These are phyloP conservation scores for Rhodotorula sp. DNA, from an alignment of 1,284 basidiomycete genomes.

Conservation along the genomic window DNA sequence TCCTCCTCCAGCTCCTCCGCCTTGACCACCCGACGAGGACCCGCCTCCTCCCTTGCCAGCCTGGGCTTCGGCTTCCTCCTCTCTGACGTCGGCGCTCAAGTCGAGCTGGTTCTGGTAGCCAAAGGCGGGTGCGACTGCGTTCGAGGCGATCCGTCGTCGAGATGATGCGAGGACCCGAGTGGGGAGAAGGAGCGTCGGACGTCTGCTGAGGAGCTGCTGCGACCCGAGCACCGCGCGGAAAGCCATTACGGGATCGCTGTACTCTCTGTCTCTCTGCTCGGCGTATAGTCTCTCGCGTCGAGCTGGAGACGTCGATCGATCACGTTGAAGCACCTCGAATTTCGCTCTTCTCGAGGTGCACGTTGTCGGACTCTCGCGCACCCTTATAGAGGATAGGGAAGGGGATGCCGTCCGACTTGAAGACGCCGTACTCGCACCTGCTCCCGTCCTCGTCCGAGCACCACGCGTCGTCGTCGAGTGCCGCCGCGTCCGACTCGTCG, in stretches of 20 bases:
- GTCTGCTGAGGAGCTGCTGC: not conserved
- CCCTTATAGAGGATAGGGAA: too few relatives aligned
- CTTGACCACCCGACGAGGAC: not conserved
- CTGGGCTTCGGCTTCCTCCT: constrained; percentile 4
- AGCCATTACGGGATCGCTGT: not conserved
- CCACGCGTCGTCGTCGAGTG: not conserved
- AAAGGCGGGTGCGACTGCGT: constrained; percentile 27
- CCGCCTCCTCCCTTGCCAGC: constrained; percentile 9
- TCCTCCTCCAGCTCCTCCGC: not conserved
- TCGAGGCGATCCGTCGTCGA: constrained; percentile 12
- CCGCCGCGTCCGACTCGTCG: constrained; percentile 10
- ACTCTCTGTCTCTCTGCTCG: not conserved
- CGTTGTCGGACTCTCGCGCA: too few relatives aligned
- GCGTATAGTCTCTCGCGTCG: too few relatives aligned
- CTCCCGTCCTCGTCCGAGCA: constrained; percentile 1
- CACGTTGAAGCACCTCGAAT: too few relatives aligned
- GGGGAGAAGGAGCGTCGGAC: not conserved
- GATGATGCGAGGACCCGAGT: too few relatives aligned
- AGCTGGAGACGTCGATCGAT: too few relatives aligned
- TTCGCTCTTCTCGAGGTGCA: too few relatives aligned
- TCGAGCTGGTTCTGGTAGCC: constrained; percentile 19
- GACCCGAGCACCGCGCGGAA: not conserved
- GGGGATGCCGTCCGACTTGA: constrained; percentile 19
- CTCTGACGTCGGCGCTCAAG: not conserved
- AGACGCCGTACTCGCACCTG: constrained; percentile 28